Evolutionary conservation across 1,284 basidiomycete species (phyloP).

Genomic region (Rhodotorula mucilaginosa): DNA sequence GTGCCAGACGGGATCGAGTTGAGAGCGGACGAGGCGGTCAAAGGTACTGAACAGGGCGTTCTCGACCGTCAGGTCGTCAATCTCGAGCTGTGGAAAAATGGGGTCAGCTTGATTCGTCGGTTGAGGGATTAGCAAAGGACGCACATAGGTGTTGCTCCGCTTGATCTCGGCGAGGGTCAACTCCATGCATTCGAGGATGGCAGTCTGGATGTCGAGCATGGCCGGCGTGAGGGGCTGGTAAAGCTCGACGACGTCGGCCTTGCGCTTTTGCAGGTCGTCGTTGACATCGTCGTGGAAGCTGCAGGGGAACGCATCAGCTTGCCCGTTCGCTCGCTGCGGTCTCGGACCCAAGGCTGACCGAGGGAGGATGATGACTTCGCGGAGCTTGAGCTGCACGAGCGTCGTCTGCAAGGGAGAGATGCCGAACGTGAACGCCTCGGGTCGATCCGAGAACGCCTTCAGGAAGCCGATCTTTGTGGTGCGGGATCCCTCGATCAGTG

Average conservation of each 20-base stretch:
- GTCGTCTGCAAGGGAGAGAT: constrained; percentile 87
- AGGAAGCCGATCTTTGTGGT: constrained; percentile 69
- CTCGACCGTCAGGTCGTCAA: constrained; percentile 89
- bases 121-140: constrained; percentile 39
- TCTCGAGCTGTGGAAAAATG: constrained; percentile 65
- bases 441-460: constrained; percentile 95
- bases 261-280: constrained; percentile 70
- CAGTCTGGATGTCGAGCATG: constrained; percentile 88
- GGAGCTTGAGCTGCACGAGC: constrained; percentile 85
- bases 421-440: constrained; percentile 88
- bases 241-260: constrained; percentile 88
- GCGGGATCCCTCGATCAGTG: not conserved
- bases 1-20: constrained; percentile 94
- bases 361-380: constrained; percentile 86
- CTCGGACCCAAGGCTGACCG: constrained; percentile 55
- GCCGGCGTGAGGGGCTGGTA: constrained; percentile 79
- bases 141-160: constrained; percentile 75
- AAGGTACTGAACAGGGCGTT: constrained; percentile 94
- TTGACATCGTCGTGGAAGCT: constrained; percentile 90
- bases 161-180: constrained; percentile 87
- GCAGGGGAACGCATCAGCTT: not conserved
- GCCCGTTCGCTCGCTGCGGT: too few species aligned
- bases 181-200: constrained; percentile 92
- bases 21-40: constrained; percentile 80
- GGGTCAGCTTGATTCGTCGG: not conserved